Percentiles rank a stretch among this genome's conserved stretches.
These are phyloP conservation scores for Penicillium sumatraense DNA, from an alignment of 2,329 filamentous ascomycete genomes.

Conservation along the genomic window DNA sequence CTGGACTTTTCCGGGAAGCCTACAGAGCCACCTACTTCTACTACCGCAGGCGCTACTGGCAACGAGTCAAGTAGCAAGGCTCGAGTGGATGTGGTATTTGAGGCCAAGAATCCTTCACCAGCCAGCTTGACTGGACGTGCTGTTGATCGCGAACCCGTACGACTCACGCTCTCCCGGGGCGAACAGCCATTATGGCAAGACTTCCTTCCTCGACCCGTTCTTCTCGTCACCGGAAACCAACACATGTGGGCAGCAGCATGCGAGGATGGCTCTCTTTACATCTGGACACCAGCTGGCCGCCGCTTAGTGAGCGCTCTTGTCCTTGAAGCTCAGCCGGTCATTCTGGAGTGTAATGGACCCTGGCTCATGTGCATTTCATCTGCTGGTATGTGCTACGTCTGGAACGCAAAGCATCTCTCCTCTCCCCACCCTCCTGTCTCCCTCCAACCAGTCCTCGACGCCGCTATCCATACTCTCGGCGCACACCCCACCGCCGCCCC, in stretches of 20 bases:
- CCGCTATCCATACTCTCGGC: slow-evolving; percentile 78
- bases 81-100: slow-evolving; percentile 76
- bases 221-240: slow-evolving; percentile 89
- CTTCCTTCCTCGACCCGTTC: slow-evolving; percentile 80
- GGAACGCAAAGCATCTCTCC: slow-evolving; percentile 83
- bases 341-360: slow-evolving; percentile 85
- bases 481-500: slow-evolving; percentile 79
- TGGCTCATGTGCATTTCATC: slow-evolving; percentile 91
- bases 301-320: slow-evolving; percentile 83
- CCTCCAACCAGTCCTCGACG: slow-evolving; percentile 83
- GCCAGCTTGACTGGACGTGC: slow-evolving; percentile 63
- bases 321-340: slow-evolving; percentile 89
- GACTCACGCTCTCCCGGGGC: slow-evolving; percentile 79
- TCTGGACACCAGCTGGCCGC: slow-evolving; percentile 91
- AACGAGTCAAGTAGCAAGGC: slow-evolving; percentile 48
- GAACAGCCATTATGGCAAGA: slow-evolving; percentile 90
- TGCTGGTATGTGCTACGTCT: slow-evolving; percentile 87
- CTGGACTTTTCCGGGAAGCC: slow-evolving; percentile 63
- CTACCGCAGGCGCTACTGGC: slow-evolving; percentile 36
- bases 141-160: slow-evolving; percentile 77
- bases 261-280: slow-evolving; percentile 86
- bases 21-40: slow-evolving; percentile 44
- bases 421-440: slow-evolving; percentile 90
- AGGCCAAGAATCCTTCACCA: slow-evolving; percentile 79
- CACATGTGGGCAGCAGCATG: slow-evolving; percentile 92